These are phyloP conservation scores for Pleurotus cornucopiae DNA, from an alignment of 768 basidiomycete species.

Conservation along the genomic window DNA sequence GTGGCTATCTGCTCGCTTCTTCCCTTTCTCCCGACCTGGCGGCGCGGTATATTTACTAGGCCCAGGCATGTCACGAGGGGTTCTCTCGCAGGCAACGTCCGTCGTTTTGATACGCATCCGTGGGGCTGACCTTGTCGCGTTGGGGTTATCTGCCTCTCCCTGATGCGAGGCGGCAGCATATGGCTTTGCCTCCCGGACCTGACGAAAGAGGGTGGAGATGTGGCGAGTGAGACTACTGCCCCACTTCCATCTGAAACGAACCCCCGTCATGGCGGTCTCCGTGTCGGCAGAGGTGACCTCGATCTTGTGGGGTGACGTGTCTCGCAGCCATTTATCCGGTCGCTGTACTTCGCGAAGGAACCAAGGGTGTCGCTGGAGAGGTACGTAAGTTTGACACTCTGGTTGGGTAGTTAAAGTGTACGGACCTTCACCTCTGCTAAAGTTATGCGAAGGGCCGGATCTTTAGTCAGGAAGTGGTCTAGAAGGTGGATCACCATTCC, in stretches of 20 bases:
- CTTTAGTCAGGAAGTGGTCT: constrained; percentile 78
- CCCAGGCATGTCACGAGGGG: too few species aligned
- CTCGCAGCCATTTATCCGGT: constrained; percentile 62
- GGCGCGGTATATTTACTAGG: neutral
- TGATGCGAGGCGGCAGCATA: neutral
- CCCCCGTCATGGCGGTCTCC: constrained; percentile 62
- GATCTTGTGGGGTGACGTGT: constrained; percentile 34
- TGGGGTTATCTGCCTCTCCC: neutral
- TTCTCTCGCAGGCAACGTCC: neutral
- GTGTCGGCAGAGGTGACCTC: constrained; percentile 75
- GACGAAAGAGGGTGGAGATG: constrained; percentile 48
- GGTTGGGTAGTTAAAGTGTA: constrained; percentile 13
- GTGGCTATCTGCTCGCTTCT: constrained; percentile 18
- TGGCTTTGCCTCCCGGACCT: constrained; percentile 24
- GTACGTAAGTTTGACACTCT: constrained; percentile 7
- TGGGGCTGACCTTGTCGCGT: constrained; percentile 2
- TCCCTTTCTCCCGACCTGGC: constrained; percentile 17
- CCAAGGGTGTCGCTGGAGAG: constrained; percentile 55
- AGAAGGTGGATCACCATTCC: constrained; percentile 65
- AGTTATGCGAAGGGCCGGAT: constrained; percentile 66
- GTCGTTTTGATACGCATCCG: neutral
- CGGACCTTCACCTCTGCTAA: constrained; percentile 77
- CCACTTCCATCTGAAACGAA: constrained; percentile 62
- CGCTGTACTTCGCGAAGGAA: constrained; percentile 64
- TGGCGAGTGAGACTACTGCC: constrained; percentile 36